Conservation (phyloP, 73 alveolate genomes). For the Symbiodinium pilosum region DNA sequence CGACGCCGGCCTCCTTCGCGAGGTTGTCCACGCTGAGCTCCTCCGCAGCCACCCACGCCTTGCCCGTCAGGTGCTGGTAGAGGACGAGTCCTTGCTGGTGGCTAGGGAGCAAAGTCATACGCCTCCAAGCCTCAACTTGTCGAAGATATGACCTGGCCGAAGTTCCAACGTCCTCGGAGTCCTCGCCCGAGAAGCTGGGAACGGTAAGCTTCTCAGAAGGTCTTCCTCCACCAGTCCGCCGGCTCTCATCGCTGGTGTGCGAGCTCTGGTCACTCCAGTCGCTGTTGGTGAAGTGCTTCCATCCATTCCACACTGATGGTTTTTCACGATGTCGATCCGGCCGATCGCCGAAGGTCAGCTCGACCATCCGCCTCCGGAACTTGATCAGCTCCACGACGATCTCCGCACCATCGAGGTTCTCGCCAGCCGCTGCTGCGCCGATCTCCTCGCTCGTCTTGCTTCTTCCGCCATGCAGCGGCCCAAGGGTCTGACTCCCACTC, state of each 20-base stretch:
- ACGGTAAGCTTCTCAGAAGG: slow-evolving; percentile 18
- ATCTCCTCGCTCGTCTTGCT: too few species aligned
- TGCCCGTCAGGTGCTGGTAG: slow-evolving; percentile 9
- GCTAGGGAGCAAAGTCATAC: neutral
- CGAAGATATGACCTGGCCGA: neutral
- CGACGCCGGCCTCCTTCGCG: neutral
- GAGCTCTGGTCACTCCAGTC: too few species aligned
- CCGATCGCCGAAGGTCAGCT: neutral
- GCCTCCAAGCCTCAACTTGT: slow-evolving; percentile 16
- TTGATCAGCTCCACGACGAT: too few species aligned
- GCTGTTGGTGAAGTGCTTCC: neutral
- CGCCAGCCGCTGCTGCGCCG: too few species aligned
- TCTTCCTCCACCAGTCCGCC: neutral
- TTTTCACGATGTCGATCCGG: neutral
- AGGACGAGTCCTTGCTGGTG: slow-evolving; percentile 35
- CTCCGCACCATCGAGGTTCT: too few species aligned
- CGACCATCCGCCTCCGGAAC: neutral
- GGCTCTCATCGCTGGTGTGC: neutral
- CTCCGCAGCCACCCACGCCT: slow-evolving; percentile 33
- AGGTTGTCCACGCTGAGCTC: neutral
- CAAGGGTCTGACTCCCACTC: too few species aligned
- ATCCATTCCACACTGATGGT: neutral
- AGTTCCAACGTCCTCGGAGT: neutral
- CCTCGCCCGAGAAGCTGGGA: slow-evolving; percentile 13
- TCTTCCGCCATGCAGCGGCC: too few species aligned